phyloP scores from a whole-genome alignment of 345 rosid species.

The Hibiscus trionum region DNA sequence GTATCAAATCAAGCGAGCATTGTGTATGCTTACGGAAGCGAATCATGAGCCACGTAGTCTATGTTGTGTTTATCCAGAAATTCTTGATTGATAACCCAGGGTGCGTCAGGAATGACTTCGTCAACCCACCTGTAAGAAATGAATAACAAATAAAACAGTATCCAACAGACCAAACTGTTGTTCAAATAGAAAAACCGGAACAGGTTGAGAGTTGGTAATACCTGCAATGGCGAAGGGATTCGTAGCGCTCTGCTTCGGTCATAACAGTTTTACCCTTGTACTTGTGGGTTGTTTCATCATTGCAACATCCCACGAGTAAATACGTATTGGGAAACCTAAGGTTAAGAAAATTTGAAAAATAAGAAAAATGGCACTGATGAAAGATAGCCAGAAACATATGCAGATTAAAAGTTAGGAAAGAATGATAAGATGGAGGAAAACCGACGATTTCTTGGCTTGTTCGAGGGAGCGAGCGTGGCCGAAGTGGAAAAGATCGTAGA shows the following conservation, averaged over 20 bases:
- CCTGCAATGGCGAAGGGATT: conserved; percentile 97
- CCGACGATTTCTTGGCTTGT: conserved; percentile 82
- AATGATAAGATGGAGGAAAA: conserved; percentile 6
- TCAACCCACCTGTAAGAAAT: conserved; percentile 71
- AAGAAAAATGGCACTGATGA: background rate
- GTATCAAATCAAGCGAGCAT: background rate
- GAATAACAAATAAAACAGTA: background rate
- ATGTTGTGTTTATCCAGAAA: conserved; percentile 74
- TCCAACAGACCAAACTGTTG: background rate
- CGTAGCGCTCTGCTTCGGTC: conserved; percentile 77
- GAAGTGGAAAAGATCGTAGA: conserved; percentile 96
- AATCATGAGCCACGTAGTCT: conserved; percentile 81
- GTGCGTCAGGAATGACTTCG: conserved; percentile 88
- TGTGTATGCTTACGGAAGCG: conserved; percentile 67
- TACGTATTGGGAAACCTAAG: conserved; percentile 72
- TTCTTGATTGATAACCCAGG: conserved; percentile 82
- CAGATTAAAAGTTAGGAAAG: background rate
- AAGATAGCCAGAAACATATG: background rate
- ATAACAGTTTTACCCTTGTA: conserved; percentile 89
- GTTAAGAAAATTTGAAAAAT: background rate
- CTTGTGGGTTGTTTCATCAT: conserved; percentile 73
- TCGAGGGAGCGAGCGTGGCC: conserved; percentile 97
- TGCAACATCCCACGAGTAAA: conserved; percentile 88
- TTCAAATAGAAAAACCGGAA: background rate
- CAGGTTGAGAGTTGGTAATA: conserved; percentile 22